phyloP scores from a whole-genome alignment of 108 stramenopile species.

The Nitzschia palea region DNA sequence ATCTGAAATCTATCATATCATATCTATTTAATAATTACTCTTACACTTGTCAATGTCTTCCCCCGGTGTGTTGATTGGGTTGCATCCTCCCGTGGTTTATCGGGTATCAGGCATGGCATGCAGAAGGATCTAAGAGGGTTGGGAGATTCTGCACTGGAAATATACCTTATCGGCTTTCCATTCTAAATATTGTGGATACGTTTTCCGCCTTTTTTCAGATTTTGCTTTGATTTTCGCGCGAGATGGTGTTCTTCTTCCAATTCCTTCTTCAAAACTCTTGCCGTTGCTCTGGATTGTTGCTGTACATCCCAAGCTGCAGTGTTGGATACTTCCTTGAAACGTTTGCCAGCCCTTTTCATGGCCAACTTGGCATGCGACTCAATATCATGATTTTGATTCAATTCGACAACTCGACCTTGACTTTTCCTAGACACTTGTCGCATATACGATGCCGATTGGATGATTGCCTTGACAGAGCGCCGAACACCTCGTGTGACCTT shows the following conservation, averaged over 20 bases:
- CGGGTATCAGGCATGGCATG: neutral
- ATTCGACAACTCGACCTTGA: constrained; percentile 2
- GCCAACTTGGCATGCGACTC: neutral
- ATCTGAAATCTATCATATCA: neutral
- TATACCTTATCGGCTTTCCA: constrained; percentile 4
- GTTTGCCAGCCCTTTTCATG: neutral
- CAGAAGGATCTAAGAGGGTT: too few relatives aligned
- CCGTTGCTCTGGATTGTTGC: neutral
- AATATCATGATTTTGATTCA: neutral
- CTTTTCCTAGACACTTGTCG: neutral
- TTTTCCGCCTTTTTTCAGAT: neutral
- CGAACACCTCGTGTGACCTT: constrained; percentile 2
- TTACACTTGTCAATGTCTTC: too few relatives aligned
- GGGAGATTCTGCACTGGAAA: neutral
- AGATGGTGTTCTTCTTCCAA: constrained; percentile 19
- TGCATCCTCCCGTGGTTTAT: neutral
- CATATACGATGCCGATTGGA: constrained; percentile 1
- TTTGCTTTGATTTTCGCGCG: constrained; percentile 4
- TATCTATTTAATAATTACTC: neutral
- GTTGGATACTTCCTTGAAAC: constrained; percentile 4
- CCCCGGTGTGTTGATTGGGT: neutral
- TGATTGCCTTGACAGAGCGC: neutral
- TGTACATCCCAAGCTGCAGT: constrained; percentile 3
- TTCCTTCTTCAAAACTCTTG: constrained; percentile 2
- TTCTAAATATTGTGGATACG: constrained; percentile 10